These are phyloP conservation scores for Dendrobium huoshanense DNA, from an alignment of 106 monocot species.

Conservation along the genomic window DNA sequence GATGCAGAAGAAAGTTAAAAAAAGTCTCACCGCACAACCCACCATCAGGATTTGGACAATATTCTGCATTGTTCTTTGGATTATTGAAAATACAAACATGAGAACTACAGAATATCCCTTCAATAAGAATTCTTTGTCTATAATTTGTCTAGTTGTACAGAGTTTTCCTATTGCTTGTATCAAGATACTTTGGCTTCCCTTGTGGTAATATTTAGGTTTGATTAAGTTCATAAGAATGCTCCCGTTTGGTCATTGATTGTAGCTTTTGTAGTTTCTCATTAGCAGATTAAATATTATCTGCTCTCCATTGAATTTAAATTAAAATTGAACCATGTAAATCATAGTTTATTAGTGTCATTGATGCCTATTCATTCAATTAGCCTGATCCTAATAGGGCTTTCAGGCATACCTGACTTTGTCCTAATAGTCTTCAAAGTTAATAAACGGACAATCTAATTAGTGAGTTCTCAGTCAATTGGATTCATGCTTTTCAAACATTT, in stretches of 20 bases:
- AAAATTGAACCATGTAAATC: background rate
- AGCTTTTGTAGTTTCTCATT: background rate
- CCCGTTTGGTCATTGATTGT: background rate
- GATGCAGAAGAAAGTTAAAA: background rate
- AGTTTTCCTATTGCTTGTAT: background rate
- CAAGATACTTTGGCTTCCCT: background rate
- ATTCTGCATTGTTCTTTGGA: background rate
- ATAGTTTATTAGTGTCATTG: background rate
- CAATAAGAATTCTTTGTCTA: background rate
- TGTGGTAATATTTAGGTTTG: background rate
- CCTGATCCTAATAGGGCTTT: background rate
- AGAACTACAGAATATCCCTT: background rate
- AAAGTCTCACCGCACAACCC: background rate
- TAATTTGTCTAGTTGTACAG: background rate
- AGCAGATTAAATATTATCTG: background rate
- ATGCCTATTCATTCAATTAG: background rate
- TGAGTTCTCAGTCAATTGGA: background rate
- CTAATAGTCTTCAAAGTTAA: background rate
- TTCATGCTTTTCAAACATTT: background rate
- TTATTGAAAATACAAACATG: background rate
- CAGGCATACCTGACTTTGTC: background rate
- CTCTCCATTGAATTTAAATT: background rate
- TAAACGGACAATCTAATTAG: background rate
- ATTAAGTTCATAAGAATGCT: background rate
- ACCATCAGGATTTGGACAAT: background rate